Conservation (phyloP, 2,329 filamentous ascomycete species). For the Monosporascus sp. region DNA sequence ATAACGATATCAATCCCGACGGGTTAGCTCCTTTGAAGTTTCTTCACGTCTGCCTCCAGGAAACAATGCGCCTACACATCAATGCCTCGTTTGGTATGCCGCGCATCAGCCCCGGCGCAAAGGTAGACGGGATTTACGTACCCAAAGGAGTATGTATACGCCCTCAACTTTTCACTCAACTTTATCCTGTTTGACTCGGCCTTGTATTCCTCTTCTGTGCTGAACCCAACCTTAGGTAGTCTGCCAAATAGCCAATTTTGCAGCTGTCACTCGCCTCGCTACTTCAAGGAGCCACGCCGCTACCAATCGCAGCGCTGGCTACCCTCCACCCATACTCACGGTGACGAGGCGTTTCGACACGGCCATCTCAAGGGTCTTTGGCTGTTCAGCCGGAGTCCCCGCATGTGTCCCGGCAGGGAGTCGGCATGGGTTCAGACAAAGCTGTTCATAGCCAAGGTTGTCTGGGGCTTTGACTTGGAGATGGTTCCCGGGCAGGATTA, state of each 20-base stretch:
- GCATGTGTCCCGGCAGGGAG: conserved; percentile 3
- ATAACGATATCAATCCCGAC: background rate
- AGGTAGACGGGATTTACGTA: conserved; percentile 5
- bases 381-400: conserved; percentile 7
- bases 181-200: no score
- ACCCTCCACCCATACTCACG: background rate
- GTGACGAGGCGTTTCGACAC: background rate
- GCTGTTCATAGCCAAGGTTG: no score
- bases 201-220: no score
- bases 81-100: conserved; percentile 4
- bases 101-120: conserved; percentile 6
- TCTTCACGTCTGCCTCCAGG: conserved; percentile 1
- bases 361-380: conserved; percentile 1
- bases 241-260: conserved; percentile 5
- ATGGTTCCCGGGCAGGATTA: no score
- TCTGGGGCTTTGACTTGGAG: no score
- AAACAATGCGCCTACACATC: conserved; percentile 8
- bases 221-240: no score
- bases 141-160: conserved; percentile 1
- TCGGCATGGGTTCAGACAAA: no score
- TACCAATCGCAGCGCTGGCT: conserved; percentile 8
- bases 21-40: conserved; percentile 1
- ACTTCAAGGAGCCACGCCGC: conserved; percentile 2
- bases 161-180: no score
- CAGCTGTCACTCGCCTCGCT: conserved; percentile 3